A percentile compares a stretch with the other conserved stretches of the same genome.
phyloP scores from a whole-genome alignment of 768 basidiomycete species.

The Tricholoma flavovirens region DNA sequence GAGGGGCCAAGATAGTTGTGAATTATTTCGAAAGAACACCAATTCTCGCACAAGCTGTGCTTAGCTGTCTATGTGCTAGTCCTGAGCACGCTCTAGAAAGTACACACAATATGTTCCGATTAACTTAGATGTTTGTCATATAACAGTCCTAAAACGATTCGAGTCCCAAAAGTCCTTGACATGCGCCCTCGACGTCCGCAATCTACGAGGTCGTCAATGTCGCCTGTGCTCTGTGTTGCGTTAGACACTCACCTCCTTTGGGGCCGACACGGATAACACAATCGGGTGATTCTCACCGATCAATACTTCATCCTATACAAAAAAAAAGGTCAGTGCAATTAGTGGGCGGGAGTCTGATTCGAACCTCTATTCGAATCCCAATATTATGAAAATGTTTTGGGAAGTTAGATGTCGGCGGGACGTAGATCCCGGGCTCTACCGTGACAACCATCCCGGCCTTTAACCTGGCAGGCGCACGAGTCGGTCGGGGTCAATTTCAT shows the following conservation, averaged over 20 bases:
- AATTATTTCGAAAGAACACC: too few species aligned
- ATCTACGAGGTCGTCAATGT: slow-evolving; percentile 33
- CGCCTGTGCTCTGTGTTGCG: not conserved
- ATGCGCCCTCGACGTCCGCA: slow-evolving; percentile 73
- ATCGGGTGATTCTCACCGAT: slow-evolving; percentile 55
- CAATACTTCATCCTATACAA: slow-evolving; percentile 62
- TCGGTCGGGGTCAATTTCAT: not conserved
- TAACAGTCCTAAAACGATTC: slow-evolving; percentile 31
- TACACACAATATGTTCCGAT: too few species aligned
- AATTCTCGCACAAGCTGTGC: too few species aligned
- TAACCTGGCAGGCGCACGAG: slow-evolving; percentile 37
- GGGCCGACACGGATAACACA: slow-evolving; percentile 66
- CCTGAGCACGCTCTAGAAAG: too few species aligned
- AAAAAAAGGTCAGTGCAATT: not conserved
- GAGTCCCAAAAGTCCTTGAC: slow-evolving; percentile 66
- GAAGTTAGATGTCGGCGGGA: slow-evolving; percentile 73
- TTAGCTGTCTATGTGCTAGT: too few species aligned
- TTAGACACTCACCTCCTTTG: slow-evolving; percentile 61
- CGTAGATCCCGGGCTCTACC: slow-evolving; percentile 88
- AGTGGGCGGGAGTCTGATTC: not conserved
- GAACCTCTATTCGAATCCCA: slow-evolving; percentile 86
- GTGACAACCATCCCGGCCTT: slow-evolving; percentile 88
- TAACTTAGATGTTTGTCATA: not conserved
- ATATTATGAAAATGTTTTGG: slow-evolving; percentile 88
- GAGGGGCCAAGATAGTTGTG: too few species aligned